phyloP scores from a whole-genome alignment of 2,329 filamentous ascomycete species.

The Grosmannia clavigera region DNA sequence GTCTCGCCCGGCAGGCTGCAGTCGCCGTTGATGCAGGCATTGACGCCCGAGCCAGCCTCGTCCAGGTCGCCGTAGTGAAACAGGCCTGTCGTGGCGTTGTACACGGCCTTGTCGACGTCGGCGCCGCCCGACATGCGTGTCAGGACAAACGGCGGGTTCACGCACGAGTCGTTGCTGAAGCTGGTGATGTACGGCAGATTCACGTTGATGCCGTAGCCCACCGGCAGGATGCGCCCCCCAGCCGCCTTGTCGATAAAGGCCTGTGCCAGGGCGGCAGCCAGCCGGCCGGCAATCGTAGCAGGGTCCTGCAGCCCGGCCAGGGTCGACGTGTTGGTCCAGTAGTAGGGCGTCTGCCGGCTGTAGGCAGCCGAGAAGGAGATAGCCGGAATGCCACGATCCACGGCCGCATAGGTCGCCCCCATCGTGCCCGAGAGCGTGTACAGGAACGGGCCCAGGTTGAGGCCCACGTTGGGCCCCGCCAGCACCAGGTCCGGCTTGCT shows the following conservation, averaged over 20 bases:
- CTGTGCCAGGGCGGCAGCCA: conserved; percentile 12
- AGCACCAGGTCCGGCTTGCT: conserved; percentile 40
- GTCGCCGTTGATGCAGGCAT: conserved; percentile 10
- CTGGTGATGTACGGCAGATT: conserved; percentile 15
- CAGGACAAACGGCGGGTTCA: conserved; percentile 14
- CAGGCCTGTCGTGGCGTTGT: conserved; percentile 10
- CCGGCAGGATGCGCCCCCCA: conserved; percentile 12
- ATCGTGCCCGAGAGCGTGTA: conserved; percentile 39
- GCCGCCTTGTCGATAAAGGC: conserved; percentile 12
- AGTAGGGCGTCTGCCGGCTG: conserved; percentile 26
- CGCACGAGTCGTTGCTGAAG: conserved; percentile 8
- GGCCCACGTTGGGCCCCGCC: conserved; percentile 42
- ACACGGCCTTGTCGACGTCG: conserved; percentile 7
- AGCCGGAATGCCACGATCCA: conserved; percentile 34
- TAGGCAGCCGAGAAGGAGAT: conserved; percentile 36
- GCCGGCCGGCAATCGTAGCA: conserved; percentile 10
- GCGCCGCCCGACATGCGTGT: conserved; percentile 8
- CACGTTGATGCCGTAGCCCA: conserved; percentile 15
- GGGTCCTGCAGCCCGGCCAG: conserved; percentile 13
- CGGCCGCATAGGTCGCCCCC: conserved; percentile 37
- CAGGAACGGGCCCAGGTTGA: conserved; percentile 40
- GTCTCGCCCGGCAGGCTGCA: conserved; percentile 9
- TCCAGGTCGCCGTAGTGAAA: conserved; percentile 7
- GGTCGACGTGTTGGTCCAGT: conserved; percentile 22
- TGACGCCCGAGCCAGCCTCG: not conserved